phyloP scores from a whole-genome alignment of 2,329 filamentous ascomycete species.

The Neopestalotiopsis clavispora region DNA sequence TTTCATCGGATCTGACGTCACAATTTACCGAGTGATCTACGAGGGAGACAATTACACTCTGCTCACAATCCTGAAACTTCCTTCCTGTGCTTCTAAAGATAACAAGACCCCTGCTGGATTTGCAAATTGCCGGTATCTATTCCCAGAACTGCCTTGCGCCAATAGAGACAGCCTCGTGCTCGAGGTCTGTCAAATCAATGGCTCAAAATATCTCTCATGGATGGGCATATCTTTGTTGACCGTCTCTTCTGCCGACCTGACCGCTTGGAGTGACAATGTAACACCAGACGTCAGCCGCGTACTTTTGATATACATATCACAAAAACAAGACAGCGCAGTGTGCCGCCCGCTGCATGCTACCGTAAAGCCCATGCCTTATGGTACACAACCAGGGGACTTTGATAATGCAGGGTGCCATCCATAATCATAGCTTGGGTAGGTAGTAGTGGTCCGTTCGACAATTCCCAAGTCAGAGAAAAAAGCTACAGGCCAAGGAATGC shows the following conservation, averaged over 20 bases:
- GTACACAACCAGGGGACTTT: too few relatives aligned
- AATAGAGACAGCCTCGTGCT: neutral
- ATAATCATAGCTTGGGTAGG: too few relatives aligned
- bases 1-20: neutral
- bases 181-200: neutral
- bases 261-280: neutral
- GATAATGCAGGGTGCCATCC: too few relatives aligned
- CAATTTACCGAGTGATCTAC: neutral
- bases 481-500: too few relatives aligned
- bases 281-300: neutral
- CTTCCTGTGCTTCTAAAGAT: neutral
- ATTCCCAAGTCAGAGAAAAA: too few relatives aligned
- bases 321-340: neutral
- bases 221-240: neutral
- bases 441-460: too few relatives aligned
- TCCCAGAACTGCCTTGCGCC: neutral
- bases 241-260: neutral
- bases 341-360: neutral
- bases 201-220: neutral
- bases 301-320: conserved; percentile 1
- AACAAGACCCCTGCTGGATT: neutral
- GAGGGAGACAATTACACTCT: neutral
- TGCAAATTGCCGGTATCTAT: neutral
- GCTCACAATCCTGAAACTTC: neutral
- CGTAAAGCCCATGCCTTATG: neutral